Base-by-base conservation (phyloP, 2,329 filamentous ascomycete species). In the Drechslera avenae region DNA sequence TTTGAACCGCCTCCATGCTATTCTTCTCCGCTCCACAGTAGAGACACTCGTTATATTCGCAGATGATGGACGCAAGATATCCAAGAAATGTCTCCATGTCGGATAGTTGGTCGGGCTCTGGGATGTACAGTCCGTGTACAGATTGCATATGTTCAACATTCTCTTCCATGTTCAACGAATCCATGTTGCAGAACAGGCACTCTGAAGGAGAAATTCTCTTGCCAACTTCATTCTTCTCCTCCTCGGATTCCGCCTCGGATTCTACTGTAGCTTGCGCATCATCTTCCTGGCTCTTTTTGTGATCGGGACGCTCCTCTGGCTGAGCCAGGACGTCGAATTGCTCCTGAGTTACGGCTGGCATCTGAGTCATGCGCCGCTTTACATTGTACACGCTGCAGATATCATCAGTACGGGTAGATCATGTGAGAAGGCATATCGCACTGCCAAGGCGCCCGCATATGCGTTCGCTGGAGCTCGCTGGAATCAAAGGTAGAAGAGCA, bases 41-140 rank as follows among this genome's bases (percentile, higher is more conserved):
- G 17, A 74, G 60, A 45, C 71, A 74, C 59, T 73, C 67, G 39
- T 73, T 50, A 39, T 57, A 73, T 23, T 52, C 48, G 13, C 44
- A 46, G 10, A 73, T 49, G 6, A 62, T 52, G 1, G 57, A 64
- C 16, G 57, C 62, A 4, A 74, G 66, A 49, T 73, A 74, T 1
- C 56, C 54, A 12, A 74, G 23, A 43, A 73, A 63, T 5, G 49
- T 60, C 42, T 66, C 46, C 30, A 73, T 46, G 50, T 71, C 63
- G 40, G 46, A 46, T 17, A 74, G 28, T 31, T 48, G 43, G 14
- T 65, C 57, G 13, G 47, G 54, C 8, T 57, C 50, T 4, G 70
- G 68, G 42, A 73, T 64, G 56, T 53, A 65, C 8, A 71, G 42
- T 12, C 63, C 62, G 40, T 73, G 70, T 4, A 19, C 31, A 21